Conservation (phyloP, 2,329 filamentous ascomycete genomes). For the Calonectria pteridis region DNA sequence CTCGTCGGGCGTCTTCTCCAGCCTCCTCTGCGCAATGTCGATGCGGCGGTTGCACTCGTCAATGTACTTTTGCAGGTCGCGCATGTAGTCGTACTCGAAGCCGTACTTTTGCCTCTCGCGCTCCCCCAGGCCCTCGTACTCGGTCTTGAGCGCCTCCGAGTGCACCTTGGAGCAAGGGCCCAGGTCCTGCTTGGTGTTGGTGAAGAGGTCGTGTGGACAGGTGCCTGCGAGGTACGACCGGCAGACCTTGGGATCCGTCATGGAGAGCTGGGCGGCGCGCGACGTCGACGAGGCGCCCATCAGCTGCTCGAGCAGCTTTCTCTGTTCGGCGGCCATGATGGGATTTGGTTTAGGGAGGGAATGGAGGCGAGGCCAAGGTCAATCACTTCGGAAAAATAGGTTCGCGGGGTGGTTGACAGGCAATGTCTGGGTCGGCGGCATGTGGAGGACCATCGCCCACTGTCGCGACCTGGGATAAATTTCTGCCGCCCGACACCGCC, state of each 20-base stretch:
- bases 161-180: constrained; percentile 91
- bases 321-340: constrained; percentile 90
- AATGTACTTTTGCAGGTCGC: constrained; percentile 96
- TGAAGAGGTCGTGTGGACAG: constrained; percentile 98
- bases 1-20: constrained; percentile 98
- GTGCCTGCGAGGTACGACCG: constrained; percentile 93
- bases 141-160: constrained; percentile 86
- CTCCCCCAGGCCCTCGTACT: constrained; percentile 83
- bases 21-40: constrained; percentile 85
- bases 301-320: constrained; percentile 98
- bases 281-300: constrained; percentile 82
- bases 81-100: constrained; percentile 97
- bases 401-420: constrained; percentile 31
- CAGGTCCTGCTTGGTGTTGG: constrained; percentile 98
- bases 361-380: constrained; percentile 11
- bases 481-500: constrained; percentile 45
- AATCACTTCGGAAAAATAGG: not conserved
- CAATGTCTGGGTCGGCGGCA: constrained; percentile 33
- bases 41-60: constrained; percentile 97
- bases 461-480: constrained; percentile 32
- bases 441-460: constrained; percentile 36
- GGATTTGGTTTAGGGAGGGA: not conserved
- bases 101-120: constrained; percentile 82
- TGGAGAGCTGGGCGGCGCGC: constrained; percentile 83
- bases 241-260: constrained; percentile 94